phyloP scores from a whole-genome alignment of 78 protist species.

The Dictyostelium brefeldianum region DNA sequence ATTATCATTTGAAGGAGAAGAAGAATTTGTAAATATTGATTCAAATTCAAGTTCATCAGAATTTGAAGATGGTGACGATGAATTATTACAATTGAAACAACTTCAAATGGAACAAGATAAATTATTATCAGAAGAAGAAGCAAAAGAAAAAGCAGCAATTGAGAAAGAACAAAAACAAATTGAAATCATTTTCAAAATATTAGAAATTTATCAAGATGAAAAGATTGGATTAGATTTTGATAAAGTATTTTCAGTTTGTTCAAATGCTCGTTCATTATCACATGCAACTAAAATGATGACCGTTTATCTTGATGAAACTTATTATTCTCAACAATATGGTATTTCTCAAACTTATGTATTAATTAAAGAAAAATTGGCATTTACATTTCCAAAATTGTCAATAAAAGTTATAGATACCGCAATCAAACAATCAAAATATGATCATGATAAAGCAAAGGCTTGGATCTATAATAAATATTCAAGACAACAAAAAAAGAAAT shows the following conservation, averaged over 20 bases:
- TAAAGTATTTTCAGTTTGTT: conserved; percentile 3
- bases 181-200: background rate
- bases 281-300: background rate
- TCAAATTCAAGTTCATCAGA: background rate
- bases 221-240: conserved; percentile 5
- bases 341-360: background rate
- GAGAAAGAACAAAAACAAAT: background rate
- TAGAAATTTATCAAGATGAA: conserved; percentile 12
- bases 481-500: conserved; percentile 8
- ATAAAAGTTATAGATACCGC: background rate
- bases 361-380: background rate
- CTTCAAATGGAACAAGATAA: background rate
- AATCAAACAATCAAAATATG: conserved; percentile 3
- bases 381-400: background rate
- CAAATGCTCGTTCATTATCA: background rate
- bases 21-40: conserved; percentile 13
- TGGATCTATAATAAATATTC: background rate
- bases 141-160: background rate
- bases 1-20: conserved; percentile 1
- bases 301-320: background rate
- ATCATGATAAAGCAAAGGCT: conserved; percentile 8
- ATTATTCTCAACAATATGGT: background rate
- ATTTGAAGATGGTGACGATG: conserved; percentile 19
- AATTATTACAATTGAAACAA: background rate
- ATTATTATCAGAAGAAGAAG: background rate